A percentile compares a stretch with the other conserved stretches of the same genome.
These are phyloP conservation scores for Geranium rotundifolium DNA, from an alignment of 345 rosid species.

Conservation along the genomic window DNA sequence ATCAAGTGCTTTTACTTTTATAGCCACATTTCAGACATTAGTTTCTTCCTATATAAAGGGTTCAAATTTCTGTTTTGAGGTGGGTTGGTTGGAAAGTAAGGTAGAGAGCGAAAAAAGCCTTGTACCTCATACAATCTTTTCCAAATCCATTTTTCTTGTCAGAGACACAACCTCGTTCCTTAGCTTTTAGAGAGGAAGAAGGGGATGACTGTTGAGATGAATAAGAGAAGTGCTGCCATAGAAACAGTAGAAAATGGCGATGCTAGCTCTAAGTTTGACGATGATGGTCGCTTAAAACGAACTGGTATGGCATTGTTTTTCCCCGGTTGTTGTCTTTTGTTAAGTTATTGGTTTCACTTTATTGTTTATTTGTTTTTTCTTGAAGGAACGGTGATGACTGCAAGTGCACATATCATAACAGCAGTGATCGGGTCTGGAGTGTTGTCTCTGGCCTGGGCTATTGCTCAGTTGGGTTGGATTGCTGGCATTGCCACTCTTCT, in stretches of 20 bases:
- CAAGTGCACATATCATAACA: conserved; percentile 6
- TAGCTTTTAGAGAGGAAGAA: background rate
- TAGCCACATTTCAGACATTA: background rate
- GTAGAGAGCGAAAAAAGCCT: background rate
- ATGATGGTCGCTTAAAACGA: background rate
- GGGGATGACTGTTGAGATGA: background rate
- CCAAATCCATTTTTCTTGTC: background rate
- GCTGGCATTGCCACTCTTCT: conserved; percentile 4
- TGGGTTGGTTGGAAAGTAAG: too few relatives aligned
- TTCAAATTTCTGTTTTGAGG: too few relatives aligned
- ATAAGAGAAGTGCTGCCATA: background rate
- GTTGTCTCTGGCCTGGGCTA: conserved; percentile 7
- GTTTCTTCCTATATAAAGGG: background rate
- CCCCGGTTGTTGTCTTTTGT: background rate
- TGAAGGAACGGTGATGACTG: conserved; percentile 2
- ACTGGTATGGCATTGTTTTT: background rate
- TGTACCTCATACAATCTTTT: background rate
- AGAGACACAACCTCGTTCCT: background rate
- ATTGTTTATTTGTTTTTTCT: background rate
- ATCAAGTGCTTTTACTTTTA: background rate
- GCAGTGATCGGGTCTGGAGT: conserved; percentile 6
- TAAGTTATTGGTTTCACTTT: background rate
- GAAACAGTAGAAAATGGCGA: background rate
- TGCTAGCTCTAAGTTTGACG: background rate
- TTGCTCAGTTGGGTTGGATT: conserved; percentile 6